phyloP scores from a whole-genome alignment of 768 basidiomycete genomes.

The Tylopilus felleus region DNA sequence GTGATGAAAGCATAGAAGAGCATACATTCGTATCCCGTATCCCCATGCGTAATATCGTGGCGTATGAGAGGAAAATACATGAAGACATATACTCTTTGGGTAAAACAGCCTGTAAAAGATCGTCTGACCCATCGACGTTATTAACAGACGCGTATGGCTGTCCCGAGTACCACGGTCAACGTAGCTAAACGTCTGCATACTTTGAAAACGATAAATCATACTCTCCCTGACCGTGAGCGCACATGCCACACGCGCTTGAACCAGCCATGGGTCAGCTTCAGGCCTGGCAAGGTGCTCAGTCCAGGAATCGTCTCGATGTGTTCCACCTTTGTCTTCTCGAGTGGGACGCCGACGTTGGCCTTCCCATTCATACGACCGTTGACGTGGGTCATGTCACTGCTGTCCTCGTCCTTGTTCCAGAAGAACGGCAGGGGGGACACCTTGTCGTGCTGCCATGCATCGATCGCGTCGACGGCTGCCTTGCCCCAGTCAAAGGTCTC shows the following conservation, averaged over 20 bases:
- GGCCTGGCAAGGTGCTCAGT: constrained; percentile 18
- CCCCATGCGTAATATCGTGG: neutral
- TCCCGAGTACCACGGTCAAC: constrained; percentile 11
- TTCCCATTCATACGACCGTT: neutral
- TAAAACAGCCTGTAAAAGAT: constrained; percentile 6
- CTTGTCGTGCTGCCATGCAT: constrained; percentile 49
- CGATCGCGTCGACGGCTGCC: constrained; percentile 62
- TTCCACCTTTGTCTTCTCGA: constrained; percentile 14
- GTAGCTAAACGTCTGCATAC: neutral
- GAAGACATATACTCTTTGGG: neutral
- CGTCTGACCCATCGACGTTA: neutral
- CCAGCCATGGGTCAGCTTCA: constrained; percentile 28
- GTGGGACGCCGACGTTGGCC: neutral
- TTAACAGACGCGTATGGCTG: neutral
- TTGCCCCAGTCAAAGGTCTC: constrained; percentile 74
- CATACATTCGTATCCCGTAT: constrained; percentile 4
- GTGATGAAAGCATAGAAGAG: neutral
- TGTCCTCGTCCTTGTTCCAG: constrained; percentile 46
- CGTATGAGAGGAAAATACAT: neutral
- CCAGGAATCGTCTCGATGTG: constrained; percentile 23
- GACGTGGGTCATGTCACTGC: constrained; percentile 27
- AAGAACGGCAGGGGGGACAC: constrained; percentile 38
- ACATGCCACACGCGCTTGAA: constrained; percentile 35
- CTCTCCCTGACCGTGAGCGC: constrained; percentile 21
- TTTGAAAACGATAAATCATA: constrained; percentile 15